These are phyloP conservation scores for Sarcodon aspratus DNA, from an alignment of 768 basidiomycete species.

Conservation along the genomic window DNA sequence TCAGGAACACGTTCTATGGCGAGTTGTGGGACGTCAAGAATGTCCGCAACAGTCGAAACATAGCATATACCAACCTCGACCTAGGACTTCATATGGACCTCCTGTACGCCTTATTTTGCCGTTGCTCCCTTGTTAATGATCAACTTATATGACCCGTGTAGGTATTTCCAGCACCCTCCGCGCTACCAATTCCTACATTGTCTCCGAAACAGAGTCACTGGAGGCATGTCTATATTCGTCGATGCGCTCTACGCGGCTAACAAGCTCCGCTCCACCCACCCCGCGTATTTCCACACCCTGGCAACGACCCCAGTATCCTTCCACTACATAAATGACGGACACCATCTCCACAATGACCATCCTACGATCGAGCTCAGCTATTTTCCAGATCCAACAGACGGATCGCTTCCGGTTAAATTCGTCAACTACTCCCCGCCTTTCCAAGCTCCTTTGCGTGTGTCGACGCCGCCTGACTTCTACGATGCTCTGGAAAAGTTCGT, in stretches of 20 bases:
- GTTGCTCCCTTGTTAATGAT: neutral
- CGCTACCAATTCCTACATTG: slow-evolving; percentile 91
- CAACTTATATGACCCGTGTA: slow-evolving; percentile 15
- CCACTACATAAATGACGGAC: slow-evolving; percentile 85
- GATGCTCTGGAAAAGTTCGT: slow-evolving; percentile 53
- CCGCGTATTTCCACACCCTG: slow-evolving; percentile 48
- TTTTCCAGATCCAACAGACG: neutral
- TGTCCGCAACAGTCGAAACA: slow-evolving; percentile 64
- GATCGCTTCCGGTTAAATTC: slow-evolving; percentile 31
- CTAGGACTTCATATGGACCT: slow-evolving; percentile 91
- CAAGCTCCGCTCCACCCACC: slow-evolving; percentile 32
- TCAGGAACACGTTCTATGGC: slow-evolving; percentile 87
- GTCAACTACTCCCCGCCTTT: slow-evolving; percentile 95
- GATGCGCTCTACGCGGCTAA: slow-evolving; percentile 64
- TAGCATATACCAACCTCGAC: slow-evolving; percentile 88
- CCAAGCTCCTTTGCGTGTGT: slow-evolving; percentile 64
- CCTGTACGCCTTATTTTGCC: slow-evolving; percentile 38
- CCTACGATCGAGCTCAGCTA: slow-evolving; percentile 60
- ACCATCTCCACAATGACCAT: slow-evolving; percentile 65
- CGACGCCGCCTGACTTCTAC: slow-evolving; percentile 48
- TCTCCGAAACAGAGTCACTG: slow-evolving; percentile 70
- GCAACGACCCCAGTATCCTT: slow-evolving; percentile 61
- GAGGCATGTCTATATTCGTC: slow-evolving; percentile 80
- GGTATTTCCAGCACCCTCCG: slow-evolving; percentile 87
- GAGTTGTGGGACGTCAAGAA: slow-evolving; percentile 82